Evolutionary conservation across 1,284 basidiomycete species (phyloP).

Genomic region (Gymnopus androsaceus): DNA sequence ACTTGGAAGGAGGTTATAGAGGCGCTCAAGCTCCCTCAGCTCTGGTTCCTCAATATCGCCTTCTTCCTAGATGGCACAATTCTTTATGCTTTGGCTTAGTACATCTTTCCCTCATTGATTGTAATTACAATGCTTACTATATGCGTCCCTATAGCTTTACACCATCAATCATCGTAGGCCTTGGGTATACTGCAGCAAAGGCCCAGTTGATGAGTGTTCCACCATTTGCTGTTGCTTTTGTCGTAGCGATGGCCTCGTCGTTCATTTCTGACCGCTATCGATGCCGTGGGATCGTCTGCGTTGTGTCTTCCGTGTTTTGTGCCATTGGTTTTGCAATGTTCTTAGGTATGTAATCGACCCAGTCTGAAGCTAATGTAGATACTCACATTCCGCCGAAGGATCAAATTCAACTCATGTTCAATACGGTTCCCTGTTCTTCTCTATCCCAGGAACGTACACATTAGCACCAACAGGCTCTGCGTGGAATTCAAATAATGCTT

Average conservation of each 20-base stretch:
- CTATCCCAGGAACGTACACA: conserved; percentile 48
- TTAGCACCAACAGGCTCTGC: conserved; percentile 45
- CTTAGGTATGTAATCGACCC: conserved; percentile 14
- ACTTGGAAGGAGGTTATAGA: conserved; percentile 36
- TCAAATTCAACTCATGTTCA: conserved; percentile 38
- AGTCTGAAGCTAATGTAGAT: not conserved
- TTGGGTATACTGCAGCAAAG: conserved; percentile 12
- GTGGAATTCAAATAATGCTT: conserved; percentile 61
- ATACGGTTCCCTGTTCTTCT: conserved; percentile 55
- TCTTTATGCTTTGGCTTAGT: conserved; percentile 16
- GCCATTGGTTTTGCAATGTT: conserved; percentile 28
- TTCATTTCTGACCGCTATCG: conserved; percentile 34
- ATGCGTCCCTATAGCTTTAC: conserved; percentile 10
- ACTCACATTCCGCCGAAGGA: conserved; percentile 18
- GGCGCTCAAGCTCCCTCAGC: conserved; percentile 40
- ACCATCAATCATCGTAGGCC: conserved; percentile 14
- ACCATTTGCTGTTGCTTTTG: conserved; percentile 18
- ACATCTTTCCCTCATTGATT: not conserved
- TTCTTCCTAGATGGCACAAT: conserved; percentile 30
- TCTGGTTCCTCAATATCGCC: conserved; percentile 27
- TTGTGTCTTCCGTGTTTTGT: conserved; percentile 24
- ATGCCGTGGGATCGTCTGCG: conserved; percentile 27
- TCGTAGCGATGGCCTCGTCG: conserved; percentile 27
- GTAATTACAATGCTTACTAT: not conserved
- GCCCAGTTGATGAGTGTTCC: conserved; percentile 20